phyloP scores from a whole-genome alignment of 352 stramenopile genomes.

The Phytophthora macrochlamydospora region DNA sequence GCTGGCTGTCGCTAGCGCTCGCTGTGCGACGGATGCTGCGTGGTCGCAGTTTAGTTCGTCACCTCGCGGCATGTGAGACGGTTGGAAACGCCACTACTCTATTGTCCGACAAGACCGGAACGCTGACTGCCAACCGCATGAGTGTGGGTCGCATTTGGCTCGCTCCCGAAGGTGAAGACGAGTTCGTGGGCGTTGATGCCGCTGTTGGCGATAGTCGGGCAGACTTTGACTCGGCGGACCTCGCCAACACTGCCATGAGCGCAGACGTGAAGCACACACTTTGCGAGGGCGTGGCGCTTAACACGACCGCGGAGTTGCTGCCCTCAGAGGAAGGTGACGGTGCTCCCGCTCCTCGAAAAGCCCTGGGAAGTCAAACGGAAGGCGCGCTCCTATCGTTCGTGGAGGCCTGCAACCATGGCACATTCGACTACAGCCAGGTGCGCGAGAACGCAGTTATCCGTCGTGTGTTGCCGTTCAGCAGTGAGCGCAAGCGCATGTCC shows the following conservation, averaged over 20 bases:
- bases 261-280: slow-evolving; percentile 39
- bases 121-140: slow-evolving; percentile 96
- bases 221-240: slow-evolving; percentile 18
- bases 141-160: slow-evolving; percentile 88
- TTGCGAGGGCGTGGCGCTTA: slow-evolving; percentile 78
- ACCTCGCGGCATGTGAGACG: slow-evolving; percentile 96
- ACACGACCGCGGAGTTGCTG: slow-evolving; percentile 86
- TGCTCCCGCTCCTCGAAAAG: slow-evolving; percentile 21
- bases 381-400: slow-evolving; percentile 51
- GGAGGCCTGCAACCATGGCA: slow-evolving; percentile 12
- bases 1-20: slow-evolving; percentile 89
- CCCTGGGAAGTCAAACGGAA: slow-evolving; percentile 55
- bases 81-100: slow-evolving; percentile 98
- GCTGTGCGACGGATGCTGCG: slow-evolving; percentile 95
- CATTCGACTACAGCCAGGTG: slow-evolving; percentile 41
- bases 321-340: slow-evolving; percentile 22
- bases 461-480: slow-evolving; percentile 88
- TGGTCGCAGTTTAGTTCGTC: slow-evolving; percentile 96
- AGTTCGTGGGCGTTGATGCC: slow-evolving; percentile 12
- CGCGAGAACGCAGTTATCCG: slow-evolving; percentile 21
- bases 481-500: slow-evolving; percentile 94
- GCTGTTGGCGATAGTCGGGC: neutral
- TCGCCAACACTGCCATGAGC: slow-evolving; percentile 6
- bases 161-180: slow-evolving; percentile 10
- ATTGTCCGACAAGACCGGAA: slow-evolving; percentile 96